phyloP scores from a whole-genome alignment of 2,329 filamentous ascomycete species.

The Fusarium fujikuroi region DNA sequence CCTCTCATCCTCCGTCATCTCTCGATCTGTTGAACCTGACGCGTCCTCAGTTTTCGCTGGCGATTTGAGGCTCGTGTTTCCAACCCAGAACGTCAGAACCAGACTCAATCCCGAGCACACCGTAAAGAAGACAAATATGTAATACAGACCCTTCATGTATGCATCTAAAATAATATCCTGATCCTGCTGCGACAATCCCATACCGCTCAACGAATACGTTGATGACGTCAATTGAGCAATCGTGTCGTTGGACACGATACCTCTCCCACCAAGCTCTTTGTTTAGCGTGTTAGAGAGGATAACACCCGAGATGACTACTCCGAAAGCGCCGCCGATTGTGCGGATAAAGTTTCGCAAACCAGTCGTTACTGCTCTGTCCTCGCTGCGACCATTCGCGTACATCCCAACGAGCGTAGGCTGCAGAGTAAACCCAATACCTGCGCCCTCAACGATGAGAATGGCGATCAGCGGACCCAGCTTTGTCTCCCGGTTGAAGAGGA shows the following conservation, averaged over 20 bases:
- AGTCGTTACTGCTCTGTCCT: slow-evolving; percentile 3
- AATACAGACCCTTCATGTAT: neutral
- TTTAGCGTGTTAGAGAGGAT: neutral
- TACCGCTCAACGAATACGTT: neutral
- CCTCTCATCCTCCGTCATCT: neutral
- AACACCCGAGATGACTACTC: neutral
- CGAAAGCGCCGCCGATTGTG: slow-evolving; percentile 13
- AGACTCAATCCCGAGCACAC: neutral
- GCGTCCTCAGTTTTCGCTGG: accelerated
- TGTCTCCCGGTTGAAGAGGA: neutral
- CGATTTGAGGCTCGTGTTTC: neutral
- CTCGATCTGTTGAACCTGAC: neutral
- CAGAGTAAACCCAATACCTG: neutral
- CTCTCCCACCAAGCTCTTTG: neutral
- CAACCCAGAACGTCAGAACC: neutral
- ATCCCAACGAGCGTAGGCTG: neutral
- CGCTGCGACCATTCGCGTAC: neutral
- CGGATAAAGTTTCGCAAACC: neutral
- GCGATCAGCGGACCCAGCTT: neutral
- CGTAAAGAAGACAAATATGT: neutral
- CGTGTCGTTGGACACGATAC: neutral
- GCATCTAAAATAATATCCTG: neutral
- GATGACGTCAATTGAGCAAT: neutral
- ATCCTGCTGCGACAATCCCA: neutral
- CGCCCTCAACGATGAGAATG: neutral